Percentiles rank a stretch among this genome's conserved stretches.
Conservation (phyloP, 257 asterid genomes). For the Eustoma russellianum region DNA sequence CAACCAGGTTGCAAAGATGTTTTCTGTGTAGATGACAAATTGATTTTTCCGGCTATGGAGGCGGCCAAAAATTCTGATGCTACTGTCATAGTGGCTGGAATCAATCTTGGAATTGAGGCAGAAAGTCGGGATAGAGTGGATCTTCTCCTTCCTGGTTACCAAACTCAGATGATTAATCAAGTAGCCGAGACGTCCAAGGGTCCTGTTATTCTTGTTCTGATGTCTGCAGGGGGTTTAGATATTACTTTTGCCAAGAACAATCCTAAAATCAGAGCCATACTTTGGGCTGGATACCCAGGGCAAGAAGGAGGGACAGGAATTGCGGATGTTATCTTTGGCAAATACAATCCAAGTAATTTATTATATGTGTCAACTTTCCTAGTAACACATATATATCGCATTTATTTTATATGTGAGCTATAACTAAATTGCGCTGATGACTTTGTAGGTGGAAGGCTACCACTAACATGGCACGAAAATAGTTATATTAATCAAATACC, state of each 20-base stretch:
- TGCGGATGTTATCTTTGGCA: too few species aligned
- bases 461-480: constrained; percentile 31
- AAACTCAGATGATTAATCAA: too few species aligned
- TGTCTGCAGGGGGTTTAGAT: constrained; percentile 36
- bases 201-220: constrained; percentile 20
- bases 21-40: constrained; percentile 16
- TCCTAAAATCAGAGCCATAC: constrained; percentile 14
- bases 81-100: too few species aligned
- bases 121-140: too few species aligned
- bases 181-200: too few species aligned
- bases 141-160: too few species aligned
- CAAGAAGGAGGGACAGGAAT: constrained; percentile 34
- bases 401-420: too few species aligned
- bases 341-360: too few species aligned
- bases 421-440: too few species aligned
- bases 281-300: constrained; percentile 55
- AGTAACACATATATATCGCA: too few species aligned
- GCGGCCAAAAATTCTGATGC: constrained; percentile 14
- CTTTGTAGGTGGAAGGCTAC: constrained; percentile 41
- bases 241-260: constrained; percentile 23
- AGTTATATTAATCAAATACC: constrained; percentile 12
- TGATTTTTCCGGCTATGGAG: constrained; percentile 19
- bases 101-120: too few species aligned
- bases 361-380: too few species aligned
- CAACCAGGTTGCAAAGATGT: constrained; percentile 28